Conservation (phyloP, 768 basidiomycete genomes). For the Boletus reticuloceps region DNA sequence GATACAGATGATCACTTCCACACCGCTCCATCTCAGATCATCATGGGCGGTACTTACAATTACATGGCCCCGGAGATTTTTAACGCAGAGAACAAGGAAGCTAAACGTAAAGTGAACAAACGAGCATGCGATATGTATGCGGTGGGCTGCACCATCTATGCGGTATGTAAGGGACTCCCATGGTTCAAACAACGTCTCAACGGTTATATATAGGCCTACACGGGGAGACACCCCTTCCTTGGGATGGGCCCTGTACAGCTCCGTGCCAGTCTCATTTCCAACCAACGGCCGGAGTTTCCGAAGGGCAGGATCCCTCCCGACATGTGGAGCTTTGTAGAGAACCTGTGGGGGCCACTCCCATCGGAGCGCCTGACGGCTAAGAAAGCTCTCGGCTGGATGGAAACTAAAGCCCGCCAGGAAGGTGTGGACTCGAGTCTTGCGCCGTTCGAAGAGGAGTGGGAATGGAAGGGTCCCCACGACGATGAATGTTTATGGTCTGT, state of each 20-base stretch:
- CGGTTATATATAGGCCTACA: conserved; percentile 12
- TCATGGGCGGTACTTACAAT: conserved; percentile 12
- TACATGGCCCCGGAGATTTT: conserved; percentile 30
- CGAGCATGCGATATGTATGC: conserved; percentile 41
- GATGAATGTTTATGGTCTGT: conserved; percentile 14
- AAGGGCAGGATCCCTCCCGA: conserved; percentile 12
- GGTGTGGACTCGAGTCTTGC: conserved; percentile 1
- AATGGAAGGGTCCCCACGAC: conserved; percentile 2
- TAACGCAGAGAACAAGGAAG: not conserved
- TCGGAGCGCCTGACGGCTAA: conserved; percentile 22
- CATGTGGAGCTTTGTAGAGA: conserved; percentile 31
- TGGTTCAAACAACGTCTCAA: not conserved
- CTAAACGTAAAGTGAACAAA: conserved; percentile 19
- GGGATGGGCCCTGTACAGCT: not conserved
- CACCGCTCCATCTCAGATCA: conserved; percentile 5
- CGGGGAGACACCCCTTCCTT: conserved; percentile 10
- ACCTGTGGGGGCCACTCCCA: conserved; percentile 24
- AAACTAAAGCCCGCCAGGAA: conserved; percentile 10
- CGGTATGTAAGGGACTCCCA: conserved; percentile 20
- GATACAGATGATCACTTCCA: conserved; percentile 12
- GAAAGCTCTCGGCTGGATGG: conserved; percentile 25
- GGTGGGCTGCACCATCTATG: conserved; percentile 40
- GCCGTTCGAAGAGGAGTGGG: conserved; percentile 19
- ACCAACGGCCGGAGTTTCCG: conserved; percentile 15
- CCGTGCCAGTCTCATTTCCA: not conserved